Percentiles rank a stretch among this genome's conserved stretches.
Evolutionary conservation across 306 rosid genomes (phyloP).

Genomic region (Quillaja saponaria): DNA sequence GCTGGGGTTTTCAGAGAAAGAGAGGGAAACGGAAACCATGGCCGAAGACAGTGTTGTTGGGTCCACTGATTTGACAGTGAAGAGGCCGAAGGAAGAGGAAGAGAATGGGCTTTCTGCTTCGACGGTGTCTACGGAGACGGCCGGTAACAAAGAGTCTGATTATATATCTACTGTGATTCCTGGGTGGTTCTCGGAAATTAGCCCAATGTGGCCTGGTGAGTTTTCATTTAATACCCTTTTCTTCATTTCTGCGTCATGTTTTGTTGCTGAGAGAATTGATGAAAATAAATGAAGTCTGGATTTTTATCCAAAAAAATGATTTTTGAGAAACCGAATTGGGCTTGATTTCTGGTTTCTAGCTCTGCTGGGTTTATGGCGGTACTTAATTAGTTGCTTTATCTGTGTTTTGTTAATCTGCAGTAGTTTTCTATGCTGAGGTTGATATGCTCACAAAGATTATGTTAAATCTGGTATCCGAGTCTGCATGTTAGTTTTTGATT

Average conservation of each 20-base stretch:
- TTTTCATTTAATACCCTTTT: conserved; percentile 20
- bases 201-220: conserved; percentile 99
- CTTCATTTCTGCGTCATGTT: background rate
- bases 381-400: conserved; percentile 22
- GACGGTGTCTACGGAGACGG: conserved; percentile 41
- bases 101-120: conserved; percentile 52
- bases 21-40: conserved; percentile 31
- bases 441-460: conserved; percentile 1
- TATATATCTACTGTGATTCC: conserved; percentile 70
- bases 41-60: conserved; percentile 50
- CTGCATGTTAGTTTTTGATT: background rate
- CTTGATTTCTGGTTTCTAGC: background rate
- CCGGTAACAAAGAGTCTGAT: conserved; percentile 34
- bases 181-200: conserved; percentile 97
- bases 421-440: background rate
- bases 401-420: background rate
- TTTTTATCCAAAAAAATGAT: background rate
- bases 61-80: conserved; percentile 49
- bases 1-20: conserved; percentile 18
- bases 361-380: conserved; percentile 4
- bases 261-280: conserved; percentile 15
- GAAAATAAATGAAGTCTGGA: background rate
- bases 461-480: background rate
- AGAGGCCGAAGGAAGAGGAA: conserved; percentile 62
- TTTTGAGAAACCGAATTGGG: background rate